These are phyloP conservation scores for Ulota crispa DNA, from an alignment of 225 moss, liverwort and hornwort genomes.

Conservation along the genomic window DNA sequence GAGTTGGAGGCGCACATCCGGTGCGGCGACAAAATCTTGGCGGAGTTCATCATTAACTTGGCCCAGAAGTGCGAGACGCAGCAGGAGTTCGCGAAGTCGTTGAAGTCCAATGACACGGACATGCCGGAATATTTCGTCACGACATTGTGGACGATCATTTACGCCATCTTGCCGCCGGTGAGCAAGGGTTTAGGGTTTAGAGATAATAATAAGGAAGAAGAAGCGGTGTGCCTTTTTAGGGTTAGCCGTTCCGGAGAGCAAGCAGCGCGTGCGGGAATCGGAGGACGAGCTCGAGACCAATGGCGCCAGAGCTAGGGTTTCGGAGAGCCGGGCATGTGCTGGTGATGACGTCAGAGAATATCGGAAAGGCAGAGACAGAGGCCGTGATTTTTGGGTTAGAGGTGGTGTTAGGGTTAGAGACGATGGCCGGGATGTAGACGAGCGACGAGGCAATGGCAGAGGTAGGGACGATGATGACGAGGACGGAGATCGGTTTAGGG, in stretches of 20 bases:
- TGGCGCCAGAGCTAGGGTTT: constrained; percentile 47
- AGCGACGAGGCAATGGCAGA: constrained; percentile 39
- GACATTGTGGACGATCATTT: constrained; percentile 79
- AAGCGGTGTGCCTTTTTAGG: constrained; percentile 64
- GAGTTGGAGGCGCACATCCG: constrained; percentile 88
- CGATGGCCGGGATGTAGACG: constrained; percentile 17
- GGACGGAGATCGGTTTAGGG: constrained; percentile 14
- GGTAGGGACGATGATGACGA: constrained; percentile 30
- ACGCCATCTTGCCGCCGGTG: constrained; percentile 78
- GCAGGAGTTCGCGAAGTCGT: constrained; percentile 58
- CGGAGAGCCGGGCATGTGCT: constrained; percentile 32
- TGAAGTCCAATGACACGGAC: constrained; percentile 76
- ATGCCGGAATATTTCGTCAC: constrained; percentile 93
- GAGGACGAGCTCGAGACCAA: constrained; percentile 65
- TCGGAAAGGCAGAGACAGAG: constrained; percentile 39
- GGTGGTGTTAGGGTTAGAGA: constrained; percentile 26
- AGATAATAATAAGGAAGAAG: constrained; percentile 25
- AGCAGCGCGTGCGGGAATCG: constrained; percentile 73
- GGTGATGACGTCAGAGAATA: constrained; percentile 40
- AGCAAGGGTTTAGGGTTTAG: constrained; percentile 47
- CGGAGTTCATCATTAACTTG: constrained; percentile 84
- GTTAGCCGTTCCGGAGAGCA: constrained; percentile 79
- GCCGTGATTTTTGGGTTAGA: constrained; percentile 38
- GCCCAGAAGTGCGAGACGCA: constrained; percentile 72
- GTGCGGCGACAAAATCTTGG: constrained; percentile 76